Conservation (phyloP, 352 stramenopile genomes). For the Phytophthora sp. region DNA sequence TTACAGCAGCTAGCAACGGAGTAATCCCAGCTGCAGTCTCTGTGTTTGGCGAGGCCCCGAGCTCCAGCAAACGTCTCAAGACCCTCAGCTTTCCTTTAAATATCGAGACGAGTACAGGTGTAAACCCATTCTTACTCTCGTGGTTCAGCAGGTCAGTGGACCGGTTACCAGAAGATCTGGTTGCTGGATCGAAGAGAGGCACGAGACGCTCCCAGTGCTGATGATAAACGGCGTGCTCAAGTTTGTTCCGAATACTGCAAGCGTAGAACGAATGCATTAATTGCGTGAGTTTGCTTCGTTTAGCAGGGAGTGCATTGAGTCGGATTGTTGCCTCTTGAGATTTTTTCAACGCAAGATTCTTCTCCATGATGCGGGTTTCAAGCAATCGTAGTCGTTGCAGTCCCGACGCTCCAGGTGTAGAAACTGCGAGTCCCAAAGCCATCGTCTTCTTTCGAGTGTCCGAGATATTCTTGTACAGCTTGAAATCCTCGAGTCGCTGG, state of each 20-base stretch:
- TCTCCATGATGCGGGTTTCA: slow-evolving; percentile 40
- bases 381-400: slow-evolving; percentile 42
- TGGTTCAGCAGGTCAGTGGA: slow-evolving; percentile 41
- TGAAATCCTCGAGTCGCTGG: slow-evolving; percentile 49
- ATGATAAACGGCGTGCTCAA: slow-evolving; percentile 52
- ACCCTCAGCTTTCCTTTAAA: slow-evolving; percentile 40
- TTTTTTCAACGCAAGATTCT: slow-evolving; percentile 35
- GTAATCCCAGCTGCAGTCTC: slow-evolving; percentile 58
- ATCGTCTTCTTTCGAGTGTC: slow-evolving; percentile 34
- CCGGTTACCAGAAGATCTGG: slow-evolving; percentile 16
- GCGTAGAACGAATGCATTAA: slow-evolving; percentile 45
- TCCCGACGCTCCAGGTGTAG: slow-evolving; percentile 40
- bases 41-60: slow-evolving; percentile 49
- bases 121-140: slow-evolving; percentile 65
- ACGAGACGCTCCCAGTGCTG: slow-evolving; percentile 50
- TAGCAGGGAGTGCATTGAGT: slow-evolving; percentile 53
- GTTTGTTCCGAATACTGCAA: slow-evolving; percentile 44
- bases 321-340: slow-evolving; percentile 38
- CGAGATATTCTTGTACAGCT: slow-evolving; percentile 37
- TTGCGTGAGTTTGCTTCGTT: slow-evolving; percentile 33
- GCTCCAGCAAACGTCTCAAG: slow-evolving; percentile 54
- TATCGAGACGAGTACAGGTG: slow-evolving; percentile 56
- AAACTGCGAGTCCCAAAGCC: slow-evolving; percentile 39
- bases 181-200: slow-evolving; percentile 42
- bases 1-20: slow-evolving; percentile 52